These are phyloP conservation scores for Lactarius tabidus DNA, from an alignment of 768 basidiomycete species.

Conservation along the genomic window DNA sequence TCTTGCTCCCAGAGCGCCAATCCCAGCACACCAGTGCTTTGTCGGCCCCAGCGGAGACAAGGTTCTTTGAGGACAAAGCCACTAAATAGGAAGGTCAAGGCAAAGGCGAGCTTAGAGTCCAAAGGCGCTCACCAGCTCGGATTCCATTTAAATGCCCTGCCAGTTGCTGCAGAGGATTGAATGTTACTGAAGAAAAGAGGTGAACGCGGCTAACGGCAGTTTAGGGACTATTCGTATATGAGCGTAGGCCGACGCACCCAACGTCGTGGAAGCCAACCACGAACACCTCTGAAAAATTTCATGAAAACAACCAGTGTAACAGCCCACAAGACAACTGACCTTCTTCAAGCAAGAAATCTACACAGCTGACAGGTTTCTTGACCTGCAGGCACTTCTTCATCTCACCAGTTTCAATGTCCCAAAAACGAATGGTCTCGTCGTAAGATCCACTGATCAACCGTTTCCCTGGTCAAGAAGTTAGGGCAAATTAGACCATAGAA, in stretches of 20 bases:
- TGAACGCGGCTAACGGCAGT: constrained; percentile 66
- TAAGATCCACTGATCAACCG: constrained; percentile 86
- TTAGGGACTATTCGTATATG: constrained; percentile 5
- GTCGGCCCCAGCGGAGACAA: constrained; percentile 80
- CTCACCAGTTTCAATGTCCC: constrained; percentile 71
- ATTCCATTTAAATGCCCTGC: constrained; percentile 87
- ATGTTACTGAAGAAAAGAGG: constrained; percentile 81
- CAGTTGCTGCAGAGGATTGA: constrained; percentile 77
- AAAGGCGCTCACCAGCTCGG: constrained; percentile 43
- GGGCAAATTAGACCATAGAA: background rate
- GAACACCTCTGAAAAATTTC: constrained; percentile 60
- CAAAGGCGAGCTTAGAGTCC: background rate
- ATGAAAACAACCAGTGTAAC: constrained; percentile 2
- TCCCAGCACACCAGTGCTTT: constrained; percentile 84
- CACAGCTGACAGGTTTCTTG: constrained; percentile 88
- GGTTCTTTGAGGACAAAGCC: constrained; percentile 76
- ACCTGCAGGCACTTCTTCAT: constrained; percentile 74
- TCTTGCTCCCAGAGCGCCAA: constrained; percentile 84
- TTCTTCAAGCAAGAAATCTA: constrained; percentile 81
- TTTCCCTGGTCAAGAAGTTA: constrained; percentile 44
- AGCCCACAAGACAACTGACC: constrained; percentile 38
- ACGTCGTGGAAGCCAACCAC: constrained; percentile 93
- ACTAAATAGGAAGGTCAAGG: constrained; percentile 37
- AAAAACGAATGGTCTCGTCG: constrained; percentile 89
- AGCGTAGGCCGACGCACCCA: constrained; percentile 48